Conservation (phyloP, 805 yeast species). For the Myxozyma monticola region DNA sequence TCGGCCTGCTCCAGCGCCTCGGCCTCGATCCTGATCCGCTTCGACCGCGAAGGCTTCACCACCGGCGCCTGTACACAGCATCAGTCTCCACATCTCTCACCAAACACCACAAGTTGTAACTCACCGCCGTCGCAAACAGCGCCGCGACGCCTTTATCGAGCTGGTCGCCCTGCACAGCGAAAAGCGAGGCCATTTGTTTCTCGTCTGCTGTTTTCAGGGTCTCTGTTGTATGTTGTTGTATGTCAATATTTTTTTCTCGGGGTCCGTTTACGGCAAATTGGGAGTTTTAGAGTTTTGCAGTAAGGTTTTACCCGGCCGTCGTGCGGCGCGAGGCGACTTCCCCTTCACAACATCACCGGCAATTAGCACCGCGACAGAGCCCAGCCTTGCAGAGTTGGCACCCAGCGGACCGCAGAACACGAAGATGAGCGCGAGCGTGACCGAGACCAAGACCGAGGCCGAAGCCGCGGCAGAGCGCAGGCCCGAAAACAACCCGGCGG, state of each 20-base stretch:
- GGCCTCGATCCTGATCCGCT: slow-evolving; percentile 23
- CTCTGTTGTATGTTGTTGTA: no score
- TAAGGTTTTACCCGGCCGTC: no score
- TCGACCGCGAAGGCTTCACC: slow-evolving; percentile 11
- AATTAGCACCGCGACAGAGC: no score
- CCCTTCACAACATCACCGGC: not conserved
- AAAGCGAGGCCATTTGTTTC: slow-evolving; percentile 13
- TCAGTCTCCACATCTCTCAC: not conserved
- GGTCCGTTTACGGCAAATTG: no score
- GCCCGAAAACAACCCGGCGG: no score
- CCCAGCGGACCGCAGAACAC: no score
- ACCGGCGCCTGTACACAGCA: slow-evolving; percentile 8
- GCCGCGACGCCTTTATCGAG: slow-evolving; percentile 14
- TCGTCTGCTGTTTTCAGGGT: no score
- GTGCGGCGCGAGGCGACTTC: no score
- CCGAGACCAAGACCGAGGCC: not conserved
- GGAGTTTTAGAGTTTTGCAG: no score
- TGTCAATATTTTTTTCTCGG: not conserved
- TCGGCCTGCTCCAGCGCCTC: slow-evolving; percentile 45
- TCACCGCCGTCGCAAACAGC: slow-evolving; percentile 18
- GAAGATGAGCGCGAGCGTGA: no score
- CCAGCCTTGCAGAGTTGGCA: no score
- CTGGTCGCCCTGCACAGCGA: slow-evolving; percentile 6
- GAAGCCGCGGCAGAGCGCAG: no score
- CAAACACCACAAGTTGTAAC: slow-evolving; percentile 3